phyloP scores from a whole-genome alignment of 2,329 filamentous ascomycete genomes.

The Fusarium xylarioides region DNA sequence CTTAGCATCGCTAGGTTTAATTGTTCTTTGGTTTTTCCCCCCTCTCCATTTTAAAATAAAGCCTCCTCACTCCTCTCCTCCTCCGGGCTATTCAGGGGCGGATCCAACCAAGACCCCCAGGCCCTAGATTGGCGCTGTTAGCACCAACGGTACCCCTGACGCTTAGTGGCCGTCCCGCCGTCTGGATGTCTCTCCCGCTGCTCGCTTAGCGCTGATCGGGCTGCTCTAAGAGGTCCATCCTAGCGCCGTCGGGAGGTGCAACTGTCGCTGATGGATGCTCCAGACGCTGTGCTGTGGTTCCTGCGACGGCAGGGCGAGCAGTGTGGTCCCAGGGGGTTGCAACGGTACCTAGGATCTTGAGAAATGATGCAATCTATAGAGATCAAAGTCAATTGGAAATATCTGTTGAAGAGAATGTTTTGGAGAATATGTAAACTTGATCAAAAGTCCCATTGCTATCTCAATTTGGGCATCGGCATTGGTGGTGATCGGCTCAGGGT shows the following conservation, averaged over 20 bases:
- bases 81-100: conserved; percentile 38
- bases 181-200: conserved; percentile 36
- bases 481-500: conserved; percentile 17
- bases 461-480: conserved; percentile 20
- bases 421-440: not conserved
- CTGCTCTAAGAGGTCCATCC: conserved; percentile 37
- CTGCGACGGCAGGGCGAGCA: conserved; percentile 11
- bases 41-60: conserved; percentile 42
- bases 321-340: not conserved
- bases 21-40: conserved; percentile 39
- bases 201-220: conserved; percentile 44
- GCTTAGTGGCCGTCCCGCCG: conserved; percentile 41
- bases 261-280: conserved; percentile 11
- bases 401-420: not conserved
- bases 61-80: conserved; percentile 27
- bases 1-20: conserved; percentile 40
- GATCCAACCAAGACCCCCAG: conserved; percentile 40
- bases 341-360: conserved; percentile 3
- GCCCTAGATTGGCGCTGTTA: conserved; percentile 46
- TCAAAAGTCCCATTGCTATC: conserved; percentile 4
- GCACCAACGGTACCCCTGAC: conserved; percentile 40
- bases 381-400: not conserved
- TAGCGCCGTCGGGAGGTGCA: conserved; percentile 36
- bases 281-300: not conserved
- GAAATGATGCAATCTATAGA: not conserved